Base-by-base conservation (phyloP, 1,284 basidiomycete species). In the Porogramme epimiltina region DNA sequence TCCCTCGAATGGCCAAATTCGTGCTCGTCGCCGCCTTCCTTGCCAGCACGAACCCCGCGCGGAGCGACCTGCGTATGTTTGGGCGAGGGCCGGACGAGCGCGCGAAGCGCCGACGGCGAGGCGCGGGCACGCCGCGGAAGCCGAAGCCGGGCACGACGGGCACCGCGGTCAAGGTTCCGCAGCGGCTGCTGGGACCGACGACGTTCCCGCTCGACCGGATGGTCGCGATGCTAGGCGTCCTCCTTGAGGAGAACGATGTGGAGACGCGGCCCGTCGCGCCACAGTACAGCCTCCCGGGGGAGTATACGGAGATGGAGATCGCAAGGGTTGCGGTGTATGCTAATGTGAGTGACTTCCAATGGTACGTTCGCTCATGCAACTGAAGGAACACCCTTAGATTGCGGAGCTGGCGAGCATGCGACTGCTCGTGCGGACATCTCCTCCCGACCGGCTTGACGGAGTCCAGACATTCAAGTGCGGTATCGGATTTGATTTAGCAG, bases 21-120 rank as follows among this genome's bases (percentile, higher is more conserved):
- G 76, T 96, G 18, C 72, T 96, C 11, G 69, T 96, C 8, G 90
- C 93, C 0, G 82, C 89, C 0, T 97, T 89, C 66, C 72, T 95
- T 28, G 93, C 93, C 2, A 92, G 89, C 41, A 91, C 89, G 52
- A 97, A 97, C 66, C 93, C 94, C 0, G 69, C 85, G 0, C 89
- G 86, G 62, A 85, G 84, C 5, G 95, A 97, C 67, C 50, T 92
- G 57, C 76, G 88, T 25, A 87, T 95, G 77, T 93, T 95, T 68
- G 88, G 89, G 4, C 67, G 87, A 13, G 83, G 85, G 0, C 63
- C 81, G 26, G 84, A 87, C 49, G 87, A 87, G 61, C 81, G 85
- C 56, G 82, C 82, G 56, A 85, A 84, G 61, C 71, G 80, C 55
- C 78, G 77, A 54, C 72, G 83, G 52, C 73, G 73, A 52, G 74